These are phyloP conservation scores for Fusarium sp. DNA, from an alignment of 2,329 filamentous ascomycete genomes.

Conservation along the genomic window DNA sequence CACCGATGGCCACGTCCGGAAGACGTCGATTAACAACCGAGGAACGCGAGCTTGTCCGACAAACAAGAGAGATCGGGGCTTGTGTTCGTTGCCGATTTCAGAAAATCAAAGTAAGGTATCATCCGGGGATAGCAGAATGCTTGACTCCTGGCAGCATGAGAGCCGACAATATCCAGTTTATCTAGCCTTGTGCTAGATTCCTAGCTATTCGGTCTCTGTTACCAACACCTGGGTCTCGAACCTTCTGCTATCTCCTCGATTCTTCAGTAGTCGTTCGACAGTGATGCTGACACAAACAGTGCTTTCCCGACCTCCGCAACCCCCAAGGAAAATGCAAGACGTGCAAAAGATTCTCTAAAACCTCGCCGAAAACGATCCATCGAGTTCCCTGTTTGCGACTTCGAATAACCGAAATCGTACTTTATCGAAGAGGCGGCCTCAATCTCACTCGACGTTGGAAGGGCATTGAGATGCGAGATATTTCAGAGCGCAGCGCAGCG, in stretches of 20 bases:
- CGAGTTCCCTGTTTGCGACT: slow-evolving; percentile 58
- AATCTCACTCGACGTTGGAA: slow-evolving; percentile 59
- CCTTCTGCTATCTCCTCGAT: background rate
- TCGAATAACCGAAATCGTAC: slow-evolving; percentile 56
- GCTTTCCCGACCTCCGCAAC: slow-evolving; percentile 50
- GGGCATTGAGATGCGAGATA: slow-evolving; percentile 56
- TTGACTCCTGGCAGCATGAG: background rate
- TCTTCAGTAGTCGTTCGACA: background rate
- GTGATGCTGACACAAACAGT: slow-evolving; percentile 50
- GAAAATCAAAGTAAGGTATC: slow-evolving; percentile 37
- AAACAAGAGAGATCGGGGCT: slow-evolving; percentile 17
- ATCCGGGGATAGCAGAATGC: background rate
- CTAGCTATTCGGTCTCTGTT: background rate
- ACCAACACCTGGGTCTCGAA: background rate
- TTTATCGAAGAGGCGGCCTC: slow-evolving; percentile 60
- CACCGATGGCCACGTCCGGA: background rate
- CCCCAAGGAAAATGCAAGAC: slow-evolving; percentile 54
- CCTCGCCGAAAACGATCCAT: slow-evolving; percentile 63
- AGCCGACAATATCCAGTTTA: background rate
- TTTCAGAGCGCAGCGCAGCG: slow-evolving; percentile 52
- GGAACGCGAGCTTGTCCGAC: slow-evolving; percentile 1
- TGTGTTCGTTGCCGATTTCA: slow-evolving; percentile 43
- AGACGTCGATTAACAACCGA: slow-evolving; percentile 1
- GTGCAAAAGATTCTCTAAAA: slow-evolving; percentile 54
- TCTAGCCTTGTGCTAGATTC: background rate